Percentiles rank a stretch among this genome's conserved stretches.
Evolutionary conservation across 768 basidiomycete species (phyloP).

Genomic region (Termitomyces sp.): DNA sequence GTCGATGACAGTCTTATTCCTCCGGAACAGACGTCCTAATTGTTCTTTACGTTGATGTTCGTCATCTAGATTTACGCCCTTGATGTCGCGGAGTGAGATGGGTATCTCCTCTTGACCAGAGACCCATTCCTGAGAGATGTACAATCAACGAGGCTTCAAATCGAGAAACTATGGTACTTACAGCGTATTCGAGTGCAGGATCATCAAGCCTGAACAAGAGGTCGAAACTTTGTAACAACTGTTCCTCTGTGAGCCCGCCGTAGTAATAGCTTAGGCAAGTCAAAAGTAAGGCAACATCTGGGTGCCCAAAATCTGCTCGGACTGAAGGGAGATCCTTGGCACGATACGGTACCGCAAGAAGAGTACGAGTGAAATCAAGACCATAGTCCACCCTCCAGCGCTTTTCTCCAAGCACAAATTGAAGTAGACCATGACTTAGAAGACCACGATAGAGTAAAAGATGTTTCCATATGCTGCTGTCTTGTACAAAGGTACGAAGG

Average conservation of each 20-base stretch:
- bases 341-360: not conserved
- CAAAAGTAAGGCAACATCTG: not conserved
- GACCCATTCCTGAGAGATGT: conserved; percentile 1
- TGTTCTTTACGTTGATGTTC: conserved; percentile 18
- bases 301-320: not conserved
- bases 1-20: conserved; percentile 33
- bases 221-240: not conserved
- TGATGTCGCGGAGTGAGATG: conserved; percentile 20
- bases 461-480: not conserved
- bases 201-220: not conserved
- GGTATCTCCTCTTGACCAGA: conserved; percentile 20
- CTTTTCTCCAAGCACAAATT: not conserved
- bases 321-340: not conserved
- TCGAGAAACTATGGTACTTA: not conserved
- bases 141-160: not conserved
- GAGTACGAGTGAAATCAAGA: not conserved
- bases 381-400: not conserved
- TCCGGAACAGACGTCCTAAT: conserved; percentile 28
- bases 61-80: conserved; percentile 38
- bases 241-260: not conserved
- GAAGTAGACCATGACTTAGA: not conserved
- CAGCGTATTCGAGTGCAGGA: not conserved
- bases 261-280: not conserved
- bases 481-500: not conserved
- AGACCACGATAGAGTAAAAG: not conserved